Percentiles rank a stretch among this genome's conserved stretches.
phyloP scores from a whole-genome alignment of 2,329 filamentous ascomycete species.

The Colletotrichum sp. region DNA sequence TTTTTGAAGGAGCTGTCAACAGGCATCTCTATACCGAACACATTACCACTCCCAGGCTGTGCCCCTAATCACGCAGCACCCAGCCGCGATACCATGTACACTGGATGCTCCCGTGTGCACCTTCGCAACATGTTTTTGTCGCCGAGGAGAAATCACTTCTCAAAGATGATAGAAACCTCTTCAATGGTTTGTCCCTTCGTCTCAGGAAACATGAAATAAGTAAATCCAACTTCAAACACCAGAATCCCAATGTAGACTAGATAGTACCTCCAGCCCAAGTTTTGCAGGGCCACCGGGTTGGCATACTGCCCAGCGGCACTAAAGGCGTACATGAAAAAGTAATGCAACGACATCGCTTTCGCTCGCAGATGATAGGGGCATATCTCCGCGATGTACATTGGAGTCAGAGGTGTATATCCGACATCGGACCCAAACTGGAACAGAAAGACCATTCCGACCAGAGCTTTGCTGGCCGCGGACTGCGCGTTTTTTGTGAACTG shows the following conservation, averaged over 20 bases:
- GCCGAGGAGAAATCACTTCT: not conserved
- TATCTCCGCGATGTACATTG: not conserved
- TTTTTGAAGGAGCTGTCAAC: not conserved
- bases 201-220: not conserved
- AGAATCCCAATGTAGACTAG: not conserved
- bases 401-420: not conserved
- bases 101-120: not conserved
- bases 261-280: not conserved
- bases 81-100: not conserved
- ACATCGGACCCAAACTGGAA: not conserved
- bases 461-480: slow-evolving; percentile 24
- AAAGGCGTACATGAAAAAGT: not conserved
- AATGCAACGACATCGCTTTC: not conserved
- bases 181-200: not conserved
- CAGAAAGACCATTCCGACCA: not conserved
- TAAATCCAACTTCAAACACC: not conserved
- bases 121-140: not conserved
- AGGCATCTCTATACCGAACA: not conserved
- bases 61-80: not conserved
- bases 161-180: not conserved
- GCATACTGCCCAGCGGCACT: not conserved
- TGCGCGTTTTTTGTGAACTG: slow-evolving; percentile 29
- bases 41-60: not conserved
- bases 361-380: not conserved
- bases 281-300: not conserved